Percentiles rank a stretch among this genome's conserved stretches.
These are phyloP conservation scores for Chrysosphaeria jannelii DNA, from an alignment of 2,329 filamentous ascomycete species.

Conservation along the genomic window DNA sequence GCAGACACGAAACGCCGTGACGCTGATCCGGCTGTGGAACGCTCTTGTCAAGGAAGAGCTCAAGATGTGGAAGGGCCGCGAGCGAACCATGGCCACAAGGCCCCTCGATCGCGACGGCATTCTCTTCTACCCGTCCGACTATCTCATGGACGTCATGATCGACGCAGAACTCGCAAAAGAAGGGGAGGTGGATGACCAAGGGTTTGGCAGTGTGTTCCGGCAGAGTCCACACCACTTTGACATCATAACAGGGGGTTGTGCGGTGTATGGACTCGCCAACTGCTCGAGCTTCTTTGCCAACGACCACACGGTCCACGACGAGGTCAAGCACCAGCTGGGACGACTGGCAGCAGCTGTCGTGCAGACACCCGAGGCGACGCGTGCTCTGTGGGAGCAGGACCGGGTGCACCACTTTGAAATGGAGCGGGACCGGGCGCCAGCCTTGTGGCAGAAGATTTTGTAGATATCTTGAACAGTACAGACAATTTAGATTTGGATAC, in stretches of 20 bases:
- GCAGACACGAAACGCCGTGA: conserved; percentile 21
- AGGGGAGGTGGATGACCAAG: conserved; percentile 13
- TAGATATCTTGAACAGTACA: no score
- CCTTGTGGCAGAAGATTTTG: no score
- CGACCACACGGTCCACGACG: conserved; percentile 14
- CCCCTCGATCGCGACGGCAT: conserved; percentile 3
- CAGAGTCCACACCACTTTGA: neutral
- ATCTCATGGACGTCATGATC: conserved; percentile 13
- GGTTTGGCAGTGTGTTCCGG: conserved; percentile 10
- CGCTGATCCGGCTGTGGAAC: conserved; percentile 21
- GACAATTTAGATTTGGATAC: no score
- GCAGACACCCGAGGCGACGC: no score
- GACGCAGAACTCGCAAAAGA: conserved; percentile 3
- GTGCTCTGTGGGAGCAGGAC: no score
- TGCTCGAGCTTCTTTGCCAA: conserved; percentile 17
- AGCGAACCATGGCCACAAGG: neutral
- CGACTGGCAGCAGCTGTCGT: conserved; percentile 2
- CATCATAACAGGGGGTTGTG: neutral
- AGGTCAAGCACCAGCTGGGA: conserved; percentile 8
- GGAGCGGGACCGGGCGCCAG: no score
- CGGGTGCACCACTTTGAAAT: no score
- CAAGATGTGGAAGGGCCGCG: conserved; percentile 14
- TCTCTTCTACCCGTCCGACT: conserved; percentile 10
- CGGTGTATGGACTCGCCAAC: neutral
- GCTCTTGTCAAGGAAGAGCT: conserved; percentile 11